Percentiles rank a stretch among this genome's conserved stretches.
These are phyloP conservation scores for Corymbia citriodora DNA, from an alignment of 441 rosid species.

Conservation along the genomic window DNA sequence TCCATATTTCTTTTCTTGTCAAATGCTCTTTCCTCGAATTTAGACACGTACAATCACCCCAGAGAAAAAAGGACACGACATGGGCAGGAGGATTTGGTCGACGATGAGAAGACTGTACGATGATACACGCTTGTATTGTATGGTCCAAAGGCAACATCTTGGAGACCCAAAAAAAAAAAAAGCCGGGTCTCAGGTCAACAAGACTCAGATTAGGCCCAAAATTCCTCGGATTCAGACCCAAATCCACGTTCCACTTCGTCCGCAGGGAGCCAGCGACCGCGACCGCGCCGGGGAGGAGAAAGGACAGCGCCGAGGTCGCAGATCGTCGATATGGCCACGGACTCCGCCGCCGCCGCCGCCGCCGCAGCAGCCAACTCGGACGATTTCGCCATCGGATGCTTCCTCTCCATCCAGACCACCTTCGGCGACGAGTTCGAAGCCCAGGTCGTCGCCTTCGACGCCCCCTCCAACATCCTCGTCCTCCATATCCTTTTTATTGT, in stretches of 20 bases:
- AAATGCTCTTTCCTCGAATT: neutral
- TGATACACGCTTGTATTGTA: neutral
- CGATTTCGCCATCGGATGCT: conserved; percentile 74
- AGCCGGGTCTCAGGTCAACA: neutral
- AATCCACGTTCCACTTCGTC: neutral
- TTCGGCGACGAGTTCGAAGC: conserved; percentile 87
- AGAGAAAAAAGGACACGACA: neutral
- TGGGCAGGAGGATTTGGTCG: neutral
- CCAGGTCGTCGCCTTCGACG: conserved; percentile 82
- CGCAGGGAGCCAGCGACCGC: neutral
- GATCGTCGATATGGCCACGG: neutral
- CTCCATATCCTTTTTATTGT: conserved; percentile 76
- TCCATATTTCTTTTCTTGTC: neutral
- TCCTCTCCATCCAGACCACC: conserved; percentile 68
- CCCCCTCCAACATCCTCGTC: conserved; percentile 79
- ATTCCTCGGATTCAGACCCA: neutral
- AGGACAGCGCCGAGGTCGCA: neutral
- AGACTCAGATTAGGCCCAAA: neutral
- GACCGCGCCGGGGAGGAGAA: neutral
- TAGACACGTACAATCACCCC: neutral
- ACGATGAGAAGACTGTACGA: neutral
- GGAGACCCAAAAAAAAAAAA: neutral
- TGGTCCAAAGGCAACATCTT: neutral
- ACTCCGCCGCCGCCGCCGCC: neutral
- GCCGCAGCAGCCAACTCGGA: conserved; percentile 22